Percentiles rank a stretch among this genome's conserved stretches.
Conservation (phyloP, 169 alveolate genomes). For the Plasmodium gaboni region DNA sequence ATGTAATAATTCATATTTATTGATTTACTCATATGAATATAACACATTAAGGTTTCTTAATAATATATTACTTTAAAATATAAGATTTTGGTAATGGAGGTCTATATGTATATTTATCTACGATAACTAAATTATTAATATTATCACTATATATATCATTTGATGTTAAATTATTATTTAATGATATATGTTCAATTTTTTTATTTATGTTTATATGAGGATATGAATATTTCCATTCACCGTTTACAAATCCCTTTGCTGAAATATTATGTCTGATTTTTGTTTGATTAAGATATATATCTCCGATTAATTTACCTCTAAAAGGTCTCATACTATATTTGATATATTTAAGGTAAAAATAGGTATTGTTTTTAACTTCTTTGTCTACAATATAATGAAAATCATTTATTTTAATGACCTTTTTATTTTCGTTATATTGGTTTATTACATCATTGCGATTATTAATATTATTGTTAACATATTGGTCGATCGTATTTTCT, state of each 20-base stretch:
- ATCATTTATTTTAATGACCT: conserved; percentile 54
- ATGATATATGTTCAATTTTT: conserved; percentile 12
- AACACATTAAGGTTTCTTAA: not conserved
- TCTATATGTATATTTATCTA: conserved; percentile 25
- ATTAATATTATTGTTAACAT: conserved; percentile 6
- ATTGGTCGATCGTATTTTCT: not conserved
- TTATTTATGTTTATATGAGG: conserved; percentile 71
- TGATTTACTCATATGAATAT: not conserved
- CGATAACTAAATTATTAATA: conserved; percentile 23
- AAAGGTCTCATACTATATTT: conserved; percentile 80
- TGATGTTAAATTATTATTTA: conserved; percentile 2
- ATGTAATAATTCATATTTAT: not conserved
- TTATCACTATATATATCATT: not conserved
- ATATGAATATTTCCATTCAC: conserved; percentile 83
- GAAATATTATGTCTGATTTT: conserved; percentile 77
- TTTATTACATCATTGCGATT: conserved; percentile 30
- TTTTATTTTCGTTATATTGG: conserved; percentile 57
- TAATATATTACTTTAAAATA: not conserved
- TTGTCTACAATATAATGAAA: conserved; percentile 64
- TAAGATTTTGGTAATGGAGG: conserved; percentile 57
- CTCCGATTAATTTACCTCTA: conserved; percentile 82
- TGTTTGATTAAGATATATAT: conserved; percentile 78
- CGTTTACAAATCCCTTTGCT: conserved; percentile 84
- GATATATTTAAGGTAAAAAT: conserved; percentile 18
- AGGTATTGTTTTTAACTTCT: conserved; percentile 41